These are phyloP conservation scores for Mortierella sp. DNA, from an alignment of 371 early-diverging fungal genomes.

Conservation along the genomic window DNA sequence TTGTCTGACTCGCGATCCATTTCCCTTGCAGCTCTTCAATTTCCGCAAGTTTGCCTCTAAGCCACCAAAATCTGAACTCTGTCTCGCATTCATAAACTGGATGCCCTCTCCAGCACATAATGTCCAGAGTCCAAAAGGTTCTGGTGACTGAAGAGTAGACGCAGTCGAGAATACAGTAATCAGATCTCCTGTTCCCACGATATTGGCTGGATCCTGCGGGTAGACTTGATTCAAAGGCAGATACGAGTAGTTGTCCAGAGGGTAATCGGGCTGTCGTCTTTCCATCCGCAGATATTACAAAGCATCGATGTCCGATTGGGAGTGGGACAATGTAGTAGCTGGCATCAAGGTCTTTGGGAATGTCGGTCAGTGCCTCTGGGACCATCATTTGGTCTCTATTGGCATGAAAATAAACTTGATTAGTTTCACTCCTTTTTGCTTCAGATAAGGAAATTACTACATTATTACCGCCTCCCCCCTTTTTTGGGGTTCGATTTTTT, in stretches of 20 bases:
- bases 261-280: slow-evolving; percentile 55
- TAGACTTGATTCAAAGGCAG: slow-evolving; percentile 67
- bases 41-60: slow-evolving; percentile 66
- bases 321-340: slow-evolving; percentile 68
- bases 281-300: slow-evolving; percentile 68
- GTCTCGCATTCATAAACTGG: slow-evolving; percentile 76
- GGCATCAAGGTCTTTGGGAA: slow-evolving; percentile 65
- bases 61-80: slow-evolving; percentile 75
- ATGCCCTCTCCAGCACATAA: slow-evolving; percentile 77
- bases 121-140: slow-evolving; percentile 73
- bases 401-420: background rate
- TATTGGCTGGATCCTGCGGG: slow-evolving; percentile 67
- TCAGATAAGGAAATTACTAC: no score
- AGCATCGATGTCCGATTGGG: slow-evolving; percentile 73
- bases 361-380: slow-evolving; percentile 66
- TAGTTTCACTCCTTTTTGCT: no score
- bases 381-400: slow-evolving; percentile 73
- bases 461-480: no score
- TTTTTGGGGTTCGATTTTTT: background rate
- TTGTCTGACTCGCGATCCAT: slow-evolving; percentile 42
- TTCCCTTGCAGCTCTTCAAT: slow-evolving; percentile 58
- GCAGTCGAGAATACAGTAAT: slow-evolving; percentile 74
- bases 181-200: slow-evolving; percentile 59
- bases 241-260: slow-evolving; percentile 51
- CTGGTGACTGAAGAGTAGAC: slow-evolving; percentile 67